Evolutionary conservation across 306 rosid species (phyloP), one percentile per base, ranked within the genome.

Genomic region (Gastrolobium villosum): DNA sequence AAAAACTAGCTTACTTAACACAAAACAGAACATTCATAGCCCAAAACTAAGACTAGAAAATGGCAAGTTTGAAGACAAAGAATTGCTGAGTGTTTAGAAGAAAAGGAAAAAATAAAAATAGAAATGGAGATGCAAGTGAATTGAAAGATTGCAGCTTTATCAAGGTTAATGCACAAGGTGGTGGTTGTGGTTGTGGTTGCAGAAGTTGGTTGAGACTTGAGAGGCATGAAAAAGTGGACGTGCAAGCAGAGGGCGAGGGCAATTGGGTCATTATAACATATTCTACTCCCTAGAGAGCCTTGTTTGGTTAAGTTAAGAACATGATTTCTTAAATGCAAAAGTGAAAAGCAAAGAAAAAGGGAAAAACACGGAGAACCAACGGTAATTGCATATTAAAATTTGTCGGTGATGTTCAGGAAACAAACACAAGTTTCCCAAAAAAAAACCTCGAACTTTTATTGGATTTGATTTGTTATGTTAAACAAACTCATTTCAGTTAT

Each of bases 311-410:
- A 39, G 65, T 66, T 72, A 34, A 62, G 85, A 62, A 64, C 36
- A 26, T 34, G 88, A 78, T 75, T 45, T 70, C 79, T 63, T 75
- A 87, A 71, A 88, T 15, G 78, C 75, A 73, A 76, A 39, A 26
- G 50, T 3, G 75, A 67, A 72, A 32, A 20, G 4, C 3, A 4
- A 63, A 5, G 11, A 15, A 64, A 73, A 40, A 4, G 3, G 2
- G 11, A 5, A 66, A 65, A 36, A 43, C 31, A 75, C n/a, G 1
- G 3, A 9, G 65, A 10, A 37, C 13, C 13, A 67, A 49, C 8
- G 32, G 20, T 28, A 71, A 39, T 73, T 40, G 54, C 37, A n/a
- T 10, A 11, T 26, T 46, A 37, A 13, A 48, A 10, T 14, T 34
- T 81, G 84, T 81, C 81, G 84, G 84, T 81, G 84, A 46, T 30